These are phyloP conservation scores for Aspergillus felis DNA, from an alignment of 2,329 filamentous ascomycete species.

Conservation along the genomic window DNA sequence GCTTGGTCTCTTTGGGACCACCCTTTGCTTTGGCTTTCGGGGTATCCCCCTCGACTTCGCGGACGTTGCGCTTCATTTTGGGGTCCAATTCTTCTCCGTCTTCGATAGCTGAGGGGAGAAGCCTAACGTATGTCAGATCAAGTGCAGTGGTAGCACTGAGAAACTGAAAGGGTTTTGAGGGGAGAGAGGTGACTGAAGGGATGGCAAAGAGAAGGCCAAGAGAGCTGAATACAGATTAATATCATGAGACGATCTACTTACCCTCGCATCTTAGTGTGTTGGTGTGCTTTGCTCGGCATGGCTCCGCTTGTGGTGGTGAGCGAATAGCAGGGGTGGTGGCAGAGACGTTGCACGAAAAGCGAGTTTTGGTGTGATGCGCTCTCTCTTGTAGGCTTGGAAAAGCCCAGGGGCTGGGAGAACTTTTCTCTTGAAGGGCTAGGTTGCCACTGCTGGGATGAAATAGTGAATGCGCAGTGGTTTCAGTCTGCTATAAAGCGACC, in stretches of 20 bases:
- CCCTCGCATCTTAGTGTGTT: not conserved
- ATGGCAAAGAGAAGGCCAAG: not conserved
- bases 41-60: not conserved
- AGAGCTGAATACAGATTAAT: not conserved
- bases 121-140: not conserved
- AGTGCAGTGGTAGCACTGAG: not conserved
- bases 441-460: not conserved
- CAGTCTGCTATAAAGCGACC: not conserved
- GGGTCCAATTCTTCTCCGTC: not conserved
- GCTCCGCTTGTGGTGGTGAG: not conserved
- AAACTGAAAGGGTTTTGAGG: not conserved
- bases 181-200: not conserved
- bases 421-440: not conserved
- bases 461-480: not conserved
- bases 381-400: not conserved
- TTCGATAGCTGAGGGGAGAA: not conserved
- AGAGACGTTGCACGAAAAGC: not conserved
- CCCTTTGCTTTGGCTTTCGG: not conserved
- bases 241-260: not conserved
- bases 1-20: not conserved
- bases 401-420: not conserved
- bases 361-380: not conserved
- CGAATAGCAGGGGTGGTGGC: not conserved
- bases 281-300: not conserved
- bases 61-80: not conserved